Base-by-base conservation (phyloP, 2,329 filamentous ascomycete species). In the Trichophyton mentagrophytes region DNA sequence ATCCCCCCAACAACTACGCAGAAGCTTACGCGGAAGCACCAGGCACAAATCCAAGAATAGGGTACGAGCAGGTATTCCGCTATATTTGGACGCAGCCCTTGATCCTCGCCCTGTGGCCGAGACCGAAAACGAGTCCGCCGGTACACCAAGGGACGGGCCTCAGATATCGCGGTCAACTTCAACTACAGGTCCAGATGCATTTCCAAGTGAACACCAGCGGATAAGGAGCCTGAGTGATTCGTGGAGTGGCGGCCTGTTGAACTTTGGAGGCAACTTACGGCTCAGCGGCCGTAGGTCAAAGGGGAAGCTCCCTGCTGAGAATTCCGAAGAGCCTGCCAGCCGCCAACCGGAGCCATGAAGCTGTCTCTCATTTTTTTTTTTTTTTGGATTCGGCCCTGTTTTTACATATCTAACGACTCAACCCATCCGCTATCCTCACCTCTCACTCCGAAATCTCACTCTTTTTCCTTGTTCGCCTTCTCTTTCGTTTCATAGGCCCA, bases 1-100 rank as follows among this genome's bases (percentile, higher is more conserved):
- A 7, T 73, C 71, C 22, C 69, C 74, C 17, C 65, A 66, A 20
- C 59, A 57, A 13, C 51, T 33, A 15, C n/a, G 25, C 25, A 38
- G 25, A 42, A 53, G 58, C 8, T 15, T 47, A n/a, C 47, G 38
- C 33, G 58, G 58, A 42, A 44, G 55, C 55, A 11, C 17, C 55
- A 40, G 36, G 13, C 55, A 57, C 8, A 40, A 25, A 9, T 57
- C 40, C 11, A 57, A 25, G 17, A 25, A 15, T n/a, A 22, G 22
- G n/a, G 11, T 25, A 27, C 56, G 40, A 15, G 22, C 38, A 30
- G 40, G 56, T 3, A 58, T 58, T 9, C 36, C 40, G 5, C 56
- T 46, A 8, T 42, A 58, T 9, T 20, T 44, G 13, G 56, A 58
- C 36, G 36, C 56, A 15, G 7, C 56, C 4, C 56, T 58, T 9